These are phyloP conservation scores for Globisporangium nagaii DNA, from an alignment of 352 stramenopile genomes.

Conservation along the genomic window DNA sequence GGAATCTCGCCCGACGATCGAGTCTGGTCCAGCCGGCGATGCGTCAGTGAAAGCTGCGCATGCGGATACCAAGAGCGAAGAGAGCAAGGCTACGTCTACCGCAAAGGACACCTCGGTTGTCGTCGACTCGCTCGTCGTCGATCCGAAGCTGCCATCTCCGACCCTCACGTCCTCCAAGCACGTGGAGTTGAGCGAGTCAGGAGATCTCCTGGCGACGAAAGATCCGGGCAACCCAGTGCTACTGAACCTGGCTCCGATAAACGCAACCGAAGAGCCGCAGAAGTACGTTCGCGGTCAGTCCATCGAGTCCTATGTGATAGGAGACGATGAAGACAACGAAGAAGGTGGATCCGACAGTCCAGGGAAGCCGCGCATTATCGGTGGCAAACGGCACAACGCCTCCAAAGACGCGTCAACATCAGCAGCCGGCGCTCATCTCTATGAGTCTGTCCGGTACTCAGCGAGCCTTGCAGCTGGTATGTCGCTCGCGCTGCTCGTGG, in stretches of 20 bases:
- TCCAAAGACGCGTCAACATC: not conserved
- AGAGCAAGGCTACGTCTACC: not conserved
- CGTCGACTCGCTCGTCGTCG: slow-evolving; percentile 1
- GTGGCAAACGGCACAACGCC: not conserved
- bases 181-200: slow-evolving; percentile 4
- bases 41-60: too few species aligned
- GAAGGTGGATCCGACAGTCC: not conserved
- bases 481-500: slow-evolving; percentile 12
- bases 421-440: not conserved
- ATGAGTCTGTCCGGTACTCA: slow-evolving; percentile 18
- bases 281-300: slow-evolving; percentile 25
- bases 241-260: slow-evolving; percentile 3
- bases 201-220: not conserved
- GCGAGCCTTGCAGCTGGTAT: slow-evolving; percentile 9
- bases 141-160: not conserved
- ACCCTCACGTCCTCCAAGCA: slow-evolving; percentile 2
- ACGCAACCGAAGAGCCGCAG: slow-evolving; percentile 6
- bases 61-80: not conserved
- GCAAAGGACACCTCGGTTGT: not conserved
- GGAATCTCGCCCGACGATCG: too few species aligned
- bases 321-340: not conserved
- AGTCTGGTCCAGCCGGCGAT: too few species aligned
- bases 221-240: slow-evolving; percentile 2
- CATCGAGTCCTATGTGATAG: not conserved
- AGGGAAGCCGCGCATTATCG: slow-evolving; percentile 7